Conservation (phyloP, 306 rosid genomes). For the Rosa persica region DNA sequence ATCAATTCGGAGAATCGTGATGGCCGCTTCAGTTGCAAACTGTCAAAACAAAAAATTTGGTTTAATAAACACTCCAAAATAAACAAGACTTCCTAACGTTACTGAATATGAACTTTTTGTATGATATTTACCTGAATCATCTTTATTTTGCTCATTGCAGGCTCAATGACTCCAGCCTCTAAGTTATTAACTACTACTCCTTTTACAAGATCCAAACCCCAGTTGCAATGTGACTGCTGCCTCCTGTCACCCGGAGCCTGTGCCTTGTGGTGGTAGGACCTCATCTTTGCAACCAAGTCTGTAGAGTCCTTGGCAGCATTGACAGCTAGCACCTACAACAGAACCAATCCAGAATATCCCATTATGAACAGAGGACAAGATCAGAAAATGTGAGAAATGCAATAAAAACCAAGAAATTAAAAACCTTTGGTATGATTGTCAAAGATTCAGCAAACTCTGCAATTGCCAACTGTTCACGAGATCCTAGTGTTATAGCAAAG, state of each 20-base stretch:
- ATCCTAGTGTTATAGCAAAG: conserved; percentile 96
- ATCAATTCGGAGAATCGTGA: conserved; percentile 94
- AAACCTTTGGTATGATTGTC: conserved; percentile 82
- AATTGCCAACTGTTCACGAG: conserved; percentile 97
- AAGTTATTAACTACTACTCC: conserved; percentile 82
- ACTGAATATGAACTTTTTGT: not conserved
- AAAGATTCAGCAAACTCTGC: conserved; percentile 97
- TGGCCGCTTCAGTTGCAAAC: conserved; percentile 99
- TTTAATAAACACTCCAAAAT: not conserved
- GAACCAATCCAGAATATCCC: conserved; percentile 15
- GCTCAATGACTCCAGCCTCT: conserved; percentile 99
- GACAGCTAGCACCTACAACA: conserved; percentile 83
- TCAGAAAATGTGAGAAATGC: not conserved
- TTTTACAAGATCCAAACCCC: conserved; percentile 87
- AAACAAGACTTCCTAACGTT: conserved; percentile 1
- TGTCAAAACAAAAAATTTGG: conserved; percentile 20
- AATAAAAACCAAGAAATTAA: not conserved
- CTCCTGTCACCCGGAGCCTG: conserved; percentile 49
- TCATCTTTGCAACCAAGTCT: conserved; percentile 81
- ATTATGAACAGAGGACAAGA: not conserved
- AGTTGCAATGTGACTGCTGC: conserved; percentile 54
- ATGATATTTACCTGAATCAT: conserved; percentile 68
- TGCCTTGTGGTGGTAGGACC: conserved; percentile 84
- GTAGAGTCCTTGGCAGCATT: conserved; percentile 99
- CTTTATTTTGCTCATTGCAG: conserved; percentile 99